Base-by-base conservation (phyloP, 2,329 filamentous ascomycete species). In the Metarhizium album region DNA sequence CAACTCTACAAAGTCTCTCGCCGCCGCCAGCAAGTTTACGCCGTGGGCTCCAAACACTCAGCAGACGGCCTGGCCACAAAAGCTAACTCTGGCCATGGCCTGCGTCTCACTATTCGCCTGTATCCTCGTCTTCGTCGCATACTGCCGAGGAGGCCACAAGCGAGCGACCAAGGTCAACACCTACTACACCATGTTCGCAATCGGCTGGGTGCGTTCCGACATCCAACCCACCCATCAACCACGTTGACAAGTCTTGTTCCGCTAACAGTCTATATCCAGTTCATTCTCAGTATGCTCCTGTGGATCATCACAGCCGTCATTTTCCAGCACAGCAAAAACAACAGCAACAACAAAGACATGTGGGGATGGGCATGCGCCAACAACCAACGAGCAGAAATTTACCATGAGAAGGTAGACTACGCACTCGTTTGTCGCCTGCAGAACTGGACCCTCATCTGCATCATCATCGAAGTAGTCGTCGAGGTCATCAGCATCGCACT, bases 341-440 rank as follows among this genome's bases (percentile, higher is more conserved):
- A 78, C 63, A 62, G 64, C 63, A 72, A 80, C 57, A 87, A 86
- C 62, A 82, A 95, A 68, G 93, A 98, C 68, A 80, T 98, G 69
- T 98, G 93, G 93, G 90, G 91, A 53, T 98, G 93, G 93, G 82
- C 89, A n/a, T 98, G 93, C 68, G 85, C 90, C 52, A 79, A 95
- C 62, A 97, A 96, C 67, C 82, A 84, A 57, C 83, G 91, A 54
- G 74, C 83, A 50, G 70, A 89, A 47, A 72, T 95, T 49, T 97
- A 91, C 67, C 65, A 81, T 54, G 75, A 90, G 51, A 83, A 93
- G 61, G 80, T 98, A 59, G 78, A 93, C 70, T 98, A 97, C 70
- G 82, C 82, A 24, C 84, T 98, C 47, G 79, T 97, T 58, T 98
- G 93, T 74, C 86, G 91, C 61, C 81, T 98, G 62, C 72, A 96